Conservation (phyloP, 2,329 filamentous ascomycete species). For the Aureobasidium musti region DNA sequence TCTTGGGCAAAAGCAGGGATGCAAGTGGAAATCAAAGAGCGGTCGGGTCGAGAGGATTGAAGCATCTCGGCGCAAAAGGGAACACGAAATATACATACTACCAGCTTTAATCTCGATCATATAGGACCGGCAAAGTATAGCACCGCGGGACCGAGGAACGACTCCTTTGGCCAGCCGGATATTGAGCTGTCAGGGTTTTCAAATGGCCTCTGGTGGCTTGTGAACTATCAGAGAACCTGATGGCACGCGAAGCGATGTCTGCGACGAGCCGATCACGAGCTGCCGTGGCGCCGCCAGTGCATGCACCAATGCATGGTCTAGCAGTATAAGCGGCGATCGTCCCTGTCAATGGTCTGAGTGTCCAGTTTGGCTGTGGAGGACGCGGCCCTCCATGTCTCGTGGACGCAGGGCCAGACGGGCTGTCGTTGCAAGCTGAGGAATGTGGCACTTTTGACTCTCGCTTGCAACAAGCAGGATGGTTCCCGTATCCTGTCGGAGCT, state of each 20-base stretch:
- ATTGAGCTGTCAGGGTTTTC: neutral
- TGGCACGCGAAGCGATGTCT: conserved; percentile 20
- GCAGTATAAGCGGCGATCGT: conserved; percentile 15
- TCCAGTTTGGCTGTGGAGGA: neutral
- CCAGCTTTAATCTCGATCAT: neutral
- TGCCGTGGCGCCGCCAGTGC: conserved; percentile 7
- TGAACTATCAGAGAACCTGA: neutral
- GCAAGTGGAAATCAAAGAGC: conserved; percentile 13
- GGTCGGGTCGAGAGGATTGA: conserved; percentile 20
- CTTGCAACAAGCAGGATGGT: neutral
- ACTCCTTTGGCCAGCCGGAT: conserved; percentile 11
- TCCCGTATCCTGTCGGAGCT: neutral
- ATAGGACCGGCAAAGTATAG: conserved; percentile 6
- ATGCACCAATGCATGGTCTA: conserved; percentile 26
- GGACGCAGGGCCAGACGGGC: conserved; percentile 11
- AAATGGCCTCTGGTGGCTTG: conserved; percentile 15
- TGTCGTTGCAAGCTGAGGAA: conserved; percentile 7
- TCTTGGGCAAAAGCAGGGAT: neutral
- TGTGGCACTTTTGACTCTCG: conserved; percentile 23
- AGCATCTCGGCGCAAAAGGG: conserved; percentile 12
- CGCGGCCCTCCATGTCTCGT: neutral
- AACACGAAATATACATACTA: neutral
- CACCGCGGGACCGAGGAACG: conserved; percentile 17
- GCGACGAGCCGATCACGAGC: conserved; percentile 12
- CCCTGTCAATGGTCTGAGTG: conserved; percentile 23